A percentile compares a stretch with the other conserved stretches of the same genome.
phyloP scores from a whole-genome alignment of 306 rosid species.

The Calophaca sinica region DNA sequence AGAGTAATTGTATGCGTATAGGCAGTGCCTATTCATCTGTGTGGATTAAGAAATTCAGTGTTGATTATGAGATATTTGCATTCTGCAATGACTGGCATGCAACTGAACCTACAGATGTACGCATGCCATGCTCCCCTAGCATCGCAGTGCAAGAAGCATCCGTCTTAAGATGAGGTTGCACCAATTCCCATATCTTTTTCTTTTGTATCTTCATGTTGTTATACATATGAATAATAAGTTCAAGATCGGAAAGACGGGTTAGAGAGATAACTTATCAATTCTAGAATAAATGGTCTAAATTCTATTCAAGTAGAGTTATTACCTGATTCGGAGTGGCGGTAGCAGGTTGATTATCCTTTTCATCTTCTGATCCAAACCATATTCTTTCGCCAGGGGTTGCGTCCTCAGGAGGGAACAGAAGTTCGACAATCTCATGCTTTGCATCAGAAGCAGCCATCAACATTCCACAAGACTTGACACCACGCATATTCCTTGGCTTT shows the following conservation, averaged over 20 bases:
- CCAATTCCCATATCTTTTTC: constrained; percentile 80
- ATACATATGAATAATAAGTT: constrained; percentile 23
- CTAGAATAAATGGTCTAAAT: neutral
- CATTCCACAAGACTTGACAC: constrained; percentile 91
- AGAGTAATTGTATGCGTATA: neutral
- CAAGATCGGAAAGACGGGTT: neutral
- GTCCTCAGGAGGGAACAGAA: constrained; percentile 82
- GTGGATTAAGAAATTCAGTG: neutral
- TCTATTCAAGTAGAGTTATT: constrained; percentile 44
- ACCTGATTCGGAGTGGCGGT: constrained; percentile 90
- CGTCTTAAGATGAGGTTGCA: constrained; percentile 81
- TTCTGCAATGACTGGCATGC: constrained; percentile 60
- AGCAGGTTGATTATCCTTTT: constrained; percentile 66
- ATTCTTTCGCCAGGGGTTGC: constrained; percentile 86
- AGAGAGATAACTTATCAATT: no score
- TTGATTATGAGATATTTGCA: constrained; percentile 60
- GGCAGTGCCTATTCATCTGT: neutral
- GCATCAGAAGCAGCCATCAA: constrained; percentile 97
- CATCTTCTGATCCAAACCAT: constrained; percentile 86
- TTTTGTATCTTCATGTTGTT: constrained; percentile 68
- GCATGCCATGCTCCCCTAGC: constrained; percentile 71
- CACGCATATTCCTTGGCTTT: constrained; percentile 97
- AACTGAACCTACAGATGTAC: constrained; percentile 69
- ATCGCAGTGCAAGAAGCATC: constrained; percentile 63
- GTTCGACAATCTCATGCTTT: constrained; percentile 83